These are phyloP conservation scores for Melaleuca quinquenervia DNA, from an alignment of 345 rosid species.

Conservation along the genomic window DNA sequence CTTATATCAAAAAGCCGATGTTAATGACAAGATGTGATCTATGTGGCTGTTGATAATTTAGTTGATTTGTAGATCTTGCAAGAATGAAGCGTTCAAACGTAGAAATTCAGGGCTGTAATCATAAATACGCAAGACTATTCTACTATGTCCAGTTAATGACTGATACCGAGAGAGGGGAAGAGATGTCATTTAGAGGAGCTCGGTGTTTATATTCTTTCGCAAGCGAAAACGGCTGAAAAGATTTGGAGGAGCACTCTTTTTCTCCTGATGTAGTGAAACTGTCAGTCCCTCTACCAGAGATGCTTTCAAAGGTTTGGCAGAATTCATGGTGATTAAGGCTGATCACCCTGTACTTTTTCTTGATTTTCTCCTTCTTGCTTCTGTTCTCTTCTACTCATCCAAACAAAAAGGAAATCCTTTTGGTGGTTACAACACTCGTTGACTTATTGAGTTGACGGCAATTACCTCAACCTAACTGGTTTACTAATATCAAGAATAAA, in stretches of 20 bases:
- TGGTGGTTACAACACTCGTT: not conserved
- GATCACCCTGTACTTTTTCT: not conserved
- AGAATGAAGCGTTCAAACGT: not conserved
- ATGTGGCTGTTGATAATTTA: not conserved
- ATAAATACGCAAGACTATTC: not conserved
- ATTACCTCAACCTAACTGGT: not conserved
- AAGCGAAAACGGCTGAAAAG: not conserved
- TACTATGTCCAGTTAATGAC: not conserved
- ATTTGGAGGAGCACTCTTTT: not conserved
- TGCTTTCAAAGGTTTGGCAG: not conserved
- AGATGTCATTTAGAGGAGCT: not conserved
- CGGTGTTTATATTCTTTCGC: not conserved
- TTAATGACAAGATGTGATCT: not conserved
- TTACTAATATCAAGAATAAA: not conserved
- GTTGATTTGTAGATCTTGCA: not conserved
- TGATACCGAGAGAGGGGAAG: not conserved
- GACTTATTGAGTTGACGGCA: not conserved
- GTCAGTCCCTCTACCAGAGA: not conserved
- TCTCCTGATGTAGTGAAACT: not conserved
- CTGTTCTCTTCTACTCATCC: not conserved
- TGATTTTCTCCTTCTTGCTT: not conserved
- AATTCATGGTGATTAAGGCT: not conserved
- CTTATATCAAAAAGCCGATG: not conserved
- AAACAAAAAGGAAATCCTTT: not conserved
- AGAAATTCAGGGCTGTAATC: not conserved